These are phyloP conservation scores for Akanthomyces lecanii DNA, from an alignment of 2,329 filamentous ascomycete genomes.

Conservation along the genomic window DNA sequence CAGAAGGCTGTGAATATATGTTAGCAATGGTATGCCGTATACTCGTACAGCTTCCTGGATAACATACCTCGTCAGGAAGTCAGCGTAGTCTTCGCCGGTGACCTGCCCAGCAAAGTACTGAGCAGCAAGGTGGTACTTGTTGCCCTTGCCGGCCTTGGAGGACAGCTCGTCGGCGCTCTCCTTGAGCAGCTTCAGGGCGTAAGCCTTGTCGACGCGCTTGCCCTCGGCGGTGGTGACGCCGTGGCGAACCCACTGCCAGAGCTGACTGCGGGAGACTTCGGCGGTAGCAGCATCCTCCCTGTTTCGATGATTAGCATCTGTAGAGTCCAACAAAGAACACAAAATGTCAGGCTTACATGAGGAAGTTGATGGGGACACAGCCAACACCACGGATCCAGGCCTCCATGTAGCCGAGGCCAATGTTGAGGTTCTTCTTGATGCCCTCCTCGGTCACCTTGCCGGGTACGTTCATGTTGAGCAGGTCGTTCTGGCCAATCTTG, in stretches of 20 bases:
- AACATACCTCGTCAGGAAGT: slow-evolving; percentile 81
- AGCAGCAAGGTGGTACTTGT: slow-evolving; percentile 86
- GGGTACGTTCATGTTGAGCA: slow-evolving; percentile 97
- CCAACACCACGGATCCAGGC: slow-evolving; percentile 93
- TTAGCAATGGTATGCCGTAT: slow-evolving; percentile 16
- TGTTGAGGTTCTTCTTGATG: slow-evolving; percentile 96
- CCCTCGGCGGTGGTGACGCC: slow-evolving; percentile 75
- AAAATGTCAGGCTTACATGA: slow-evolving; percentile 59
- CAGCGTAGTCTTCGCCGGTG: slow-evolving; percentile 94
- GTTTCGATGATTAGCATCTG: slow-evolving; percentile 18
- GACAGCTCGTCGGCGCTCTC: slow-evolving; percentile 77
- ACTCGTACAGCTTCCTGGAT: not conserved
- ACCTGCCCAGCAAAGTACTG: slow-evolving; percentile 92
- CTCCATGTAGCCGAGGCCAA: slow-evolving; percentile 97
- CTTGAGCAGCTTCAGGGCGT: slow-evolving; percentile 78
- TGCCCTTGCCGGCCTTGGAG: slow-evolving; percentile 72
- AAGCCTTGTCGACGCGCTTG: slow-evolving; percentile 89
- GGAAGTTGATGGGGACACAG: slow-evolving; percentile 94
- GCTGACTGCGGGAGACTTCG: slow-evolving; percentile 88
- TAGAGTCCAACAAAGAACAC: not conserved
- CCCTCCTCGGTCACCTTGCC: slow-evolving; percentile 89
- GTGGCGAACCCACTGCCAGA: slow-evolving; percentile 91
- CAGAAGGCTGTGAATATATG: slow-evolving; percentile 53
- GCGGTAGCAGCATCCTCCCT: slow-evolving; percentile 93
- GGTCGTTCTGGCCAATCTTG: slow-evolving; percentile 76